Conservation (phyloP, 108 stramenopile species). For the Skeletonema potamos region DNA sequence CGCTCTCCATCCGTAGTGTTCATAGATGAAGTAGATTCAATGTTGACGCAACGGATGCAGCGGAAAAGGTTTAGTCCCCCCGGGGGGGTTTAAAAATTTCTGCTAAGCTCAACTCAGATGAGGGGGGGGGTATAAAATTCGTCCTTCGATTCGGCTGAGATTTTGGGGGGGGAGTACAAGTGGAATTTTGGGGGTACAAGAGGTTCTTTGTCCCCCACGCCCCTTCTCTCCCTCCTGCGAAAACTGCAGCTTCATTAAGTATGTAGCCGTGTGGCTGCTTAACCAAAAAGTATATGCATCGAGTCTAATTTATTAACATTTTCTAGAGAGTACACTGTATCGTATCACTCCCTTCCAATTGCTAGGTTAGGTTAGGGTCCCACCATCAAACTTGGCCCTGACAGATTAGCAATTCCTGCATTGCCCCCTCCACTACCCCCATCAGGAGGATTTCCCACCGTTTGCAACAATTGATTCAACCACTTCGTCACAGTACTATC, state of each 20-base stretch:
- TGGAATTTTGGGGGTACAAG: too few relatives aligned
- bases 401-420: not conserved
- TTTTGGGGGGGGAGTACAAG: too few relatives aligned
- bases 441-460: slow-evolving; percentile 50
- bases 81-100: too few relatives aligned
- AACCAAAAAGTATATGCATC: not conserved
- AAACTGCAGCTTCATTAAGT: not conserved
- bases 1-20: too few relatives aligned
- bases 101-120: too few relatives aligned
- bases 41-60: too few relatives aligned
- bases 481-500: slow-evolving; percentile 92
- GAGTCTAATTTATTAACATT: not conserved
- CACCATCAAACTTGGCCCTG: slow-evolving; percentile 2
- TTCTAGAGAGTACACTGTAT: not conserved
- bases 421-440: not conserved
- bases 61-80: too few relatives aligned
- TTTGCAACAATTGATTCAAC: slow-evolving; percentile 77
- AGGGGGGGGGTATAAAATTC: too few relatives aligned
- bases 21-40: too few relatives aligned
- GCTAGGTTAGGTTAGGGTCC: not conserved
- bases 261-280: not conserved
- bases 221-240: not conserved
- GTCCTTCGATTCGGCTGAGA: not conserved
- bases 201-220: too few relatives aligned
- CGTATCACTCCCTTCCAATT: not conserved